These are phyloP conservation scores for Pinus taeda DNA, from an alignment of 75 land plant genomes.

Conservation along the genomic window DNA sequence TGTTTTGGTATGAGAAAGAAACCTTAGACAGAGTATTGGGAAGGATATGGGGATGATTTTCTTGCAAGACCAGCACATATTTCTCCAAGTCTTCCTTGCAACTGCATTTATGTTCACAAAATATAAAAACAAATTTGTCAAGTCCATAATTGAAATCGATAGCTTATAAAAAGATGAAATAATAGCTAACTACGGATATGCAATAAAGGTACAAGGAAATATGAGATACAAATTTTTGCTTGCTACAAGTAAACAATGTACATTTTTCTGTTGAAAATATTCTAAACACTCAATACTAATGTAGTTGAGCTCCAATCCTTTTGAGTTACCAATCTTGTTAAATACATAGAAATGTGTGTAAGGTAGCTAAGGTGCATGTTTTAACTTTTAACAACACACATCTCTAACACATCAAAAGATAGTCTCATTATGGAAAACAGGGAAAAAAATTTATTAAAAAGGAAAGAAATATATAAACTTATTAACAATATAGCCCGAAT, in stretches of 20 bases:
- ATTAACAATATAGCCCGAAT: too few species aligned
- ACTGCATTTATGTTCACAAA: conserved; percentile 26
- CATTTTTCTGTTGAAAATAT: not conserved
- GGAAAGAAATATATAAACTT: too few species aligned
- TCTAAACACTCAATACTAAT: not conserved
- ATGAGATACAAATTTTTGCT: not conserved
- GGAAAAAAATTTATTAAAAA: too few species aligned
- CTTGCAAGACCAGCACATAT: conserved; percentile 54
- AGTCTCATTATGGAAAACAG: too few species aligned
- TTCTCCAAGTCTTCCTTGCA: conserved; percentile 48
- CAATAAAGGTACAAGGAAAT: not conserved
- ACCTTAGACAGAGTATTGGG: conserved; percentile 72
- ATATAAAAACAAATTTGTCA: not conserved
- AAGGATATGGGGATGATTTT: conserved; percentile 45
- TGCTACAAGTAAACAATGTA: not conserved
- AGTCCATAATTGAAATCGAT: not conserved
- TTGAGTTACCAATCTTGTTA: not conserved
- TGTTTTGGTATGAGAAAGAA: not conserved
- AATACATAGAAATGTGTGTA: not conserved
- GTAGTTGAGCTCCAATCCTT: not conserved
- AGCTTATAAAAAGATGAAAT: not conserved
- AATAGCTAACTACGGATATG: not conserved
- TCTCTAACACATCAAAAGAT: too few species aligned
- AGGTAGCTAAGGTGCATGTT: too few species aligned
- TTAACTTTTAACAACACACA: too few species aligned